Base-by-base conservation (phyloP, 306 rosid genomes). In the Pueraria montana region DNA sequence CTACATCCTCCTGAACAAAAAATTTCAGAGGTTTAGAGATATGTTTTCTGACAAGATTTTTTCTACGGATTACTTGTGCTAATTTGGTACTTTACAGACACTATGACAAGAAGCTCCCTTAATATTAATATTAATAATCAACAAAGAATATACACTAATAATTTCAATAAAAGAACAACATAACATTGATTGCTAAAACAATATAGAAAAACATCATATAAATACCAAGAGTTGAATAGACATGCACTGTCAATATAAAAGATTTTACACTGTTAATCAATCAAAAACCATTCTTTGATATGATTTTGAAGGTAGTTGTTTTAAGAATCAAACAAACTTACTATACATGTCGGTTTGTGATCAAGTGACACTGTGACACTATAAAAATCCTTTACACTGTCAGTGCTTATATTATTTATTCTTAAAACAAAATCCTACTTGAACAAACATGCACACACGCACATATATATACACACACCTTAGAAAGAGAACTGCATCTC, bases 401-500 rank as follows among this genome's bases (percentile, higher is more conserved):
- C 17, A 58, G 2, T 9, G 32, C 11, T 58, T 21, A 23, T 10
- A 53, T 58, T 8, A 21, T 56, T 21, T 58, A 23, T 23, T 58
- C 34, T 0, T 27, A 6, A 63, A 30, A 24, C 18, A 8, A 73
- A 21, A 20, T 27, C 45, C 48, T 52, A 53, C 40, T 23, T 78
- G 16, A 53, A 62, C 77, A 86, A 1, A 27, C 32, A 27, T 27
- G 32, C 8, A 70, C 30, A 20, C 82, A 87, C 4, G 26, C 2
- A 6, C 2, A 13, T 1, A 20, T 11, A 21, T 4, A 20, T 5
- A 48, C 53, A 76, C 34, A 46, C 82, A 93, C 98, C 98, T 91
- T 70, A 95, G 80, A 88, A 95, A 95, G 80, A 95, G 98, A 85
- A 95, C 98, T 12, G 98, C 98, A 87, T 95, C 98, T 13, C 98